Evolutionary conservation across 192 early-diverging fungal species (phyloP).

Genomic region (Coemansia sp.): DNA sequence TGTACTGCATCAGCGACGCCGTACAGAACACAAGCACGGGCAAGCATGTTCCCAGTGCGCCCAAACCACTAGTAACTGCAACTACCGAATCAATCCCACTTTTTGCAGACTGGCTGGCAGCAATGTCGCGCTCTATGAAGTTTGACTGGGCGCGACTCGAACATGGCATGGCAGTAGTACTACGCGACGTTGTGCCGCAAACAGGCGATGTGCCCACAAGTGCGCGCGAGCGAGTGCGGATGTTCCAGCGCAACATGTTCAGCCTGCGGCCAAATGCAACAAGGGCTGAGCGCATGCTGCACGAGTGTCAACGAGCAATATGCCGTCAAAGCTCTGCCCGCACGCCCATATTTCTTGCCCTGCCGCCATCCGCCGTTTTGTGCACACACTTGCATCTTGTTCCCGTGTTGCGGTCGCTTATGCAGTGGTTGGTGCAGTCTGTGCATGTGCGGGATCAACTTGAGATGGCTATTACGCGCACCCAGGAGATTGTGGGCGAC

Average conservation of each 20-base stretch:
- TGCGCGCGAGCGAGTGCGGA: conserved; percentile 11
- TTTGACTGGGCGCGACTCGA: conserved; percentile 43
- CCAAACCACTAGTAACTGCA: conserved; percentile 37
- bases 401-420: conserved; percentile 40
- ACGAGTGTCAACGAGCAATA: conserved; percentile 20
- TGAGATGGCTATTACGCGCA: conserved; percentile 37
- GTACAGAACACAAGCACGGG: conserved; percentile 19
- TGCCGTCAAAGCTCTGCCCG: conserved; percentile 32
- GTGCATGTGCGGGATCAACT: conserved; percentile 47
- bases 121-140: conserved; percentile 33
- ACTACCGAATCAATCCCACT: conserved; percentile 47
- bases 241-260: conserved; percentile 41
- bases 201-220: neutral
- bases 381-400: conserved; percentile 38
- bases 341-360: conserved; percentile 30
- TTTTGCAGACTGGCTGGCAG: conserved; percentile 47
- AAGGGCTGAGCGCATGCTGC: conserved; percentile 32
- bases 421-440: conserved; percentile 47
- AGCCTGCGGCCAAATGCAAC: conserved; percentile 34
- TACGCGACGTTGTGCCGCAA: conserved; percentile 9
- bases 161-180: conserved; percentile 12
- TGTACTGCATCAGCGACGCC: conserved; percentile 38
- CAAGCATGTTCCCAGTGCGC: conserved; percentile 12
- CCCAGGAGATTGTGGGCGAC: conserved; percentile 24
- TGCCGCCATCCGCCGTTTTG: conserved; percentile 41